Evolutionary conservation across 257 asterid species (phyloP).

Genomic region (Agastache rugosa): DNA sequence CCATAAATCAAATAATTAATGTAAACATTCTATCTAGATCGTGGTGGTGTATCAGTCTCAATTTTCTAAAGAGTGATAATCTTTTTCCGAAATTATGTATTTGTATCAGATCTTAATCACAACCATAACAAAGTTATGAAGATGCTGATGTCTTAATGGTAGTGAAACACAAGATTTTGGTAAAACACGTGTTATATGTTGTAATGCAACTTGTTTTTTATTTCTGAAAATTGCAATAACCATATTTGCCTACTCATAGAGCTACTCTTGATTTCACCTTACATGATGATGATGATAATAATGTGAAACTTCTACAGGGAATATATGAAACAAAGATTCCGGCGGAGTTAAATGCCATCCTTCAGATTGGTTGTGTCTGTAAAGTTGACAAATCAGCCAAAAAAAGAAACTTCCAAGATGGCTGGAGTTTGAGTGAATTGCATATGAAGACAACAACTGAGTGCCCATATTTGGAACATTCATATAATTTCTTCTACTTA

Average conservation of each 20-base stretch:
- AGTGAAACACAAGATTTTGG: not conserved
- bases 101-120: slow-evolving; percentile 5
- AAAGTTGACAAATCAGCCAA: slow-evolving; percentile 88
- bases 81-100: slow-evolving; percentile 15
- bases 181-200: slow-evolving; percentile 19
- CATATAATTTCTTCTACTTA: slow-evolving; percentile 80
- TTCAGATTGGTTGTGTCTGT: slow-evolving; percentile 94
- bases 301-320: slow-evolving; percentile 65
- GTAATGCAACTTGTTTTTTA: not conserved
- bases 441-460: slow-evolving; percentile 98
- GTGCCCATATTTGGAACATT: slow-evolving; percentile 86
- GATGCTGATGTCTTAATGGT: slow-evolving; percentile 13
- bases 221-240: slow-evolving; percentile 3
- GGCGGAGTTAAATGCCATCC: slow-evolving; percentile 75
- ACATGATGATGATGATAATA: slow-evolving; percentile 9
- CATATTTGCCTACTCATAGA: slow-evolving; percentile 26
- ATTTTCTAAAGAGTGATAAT: not conserved
- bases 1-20: not conserved
- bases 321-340: slow-evolving; percentile 92
- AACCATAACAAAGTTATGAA: slow-evolving; percentile 8
- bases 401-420: slow-evolving; percentile 70
- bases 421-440: slow-evolving; percentile 88
- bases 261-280: slow-evolving; percentile 11
- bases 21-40: not conserved
- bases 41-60: slow-evolving; percentile 15